phyloP scores from a whole-genome alignment of 176 grass and related monocot genomes.

The Cenchrus fungigraminus region DNA sequence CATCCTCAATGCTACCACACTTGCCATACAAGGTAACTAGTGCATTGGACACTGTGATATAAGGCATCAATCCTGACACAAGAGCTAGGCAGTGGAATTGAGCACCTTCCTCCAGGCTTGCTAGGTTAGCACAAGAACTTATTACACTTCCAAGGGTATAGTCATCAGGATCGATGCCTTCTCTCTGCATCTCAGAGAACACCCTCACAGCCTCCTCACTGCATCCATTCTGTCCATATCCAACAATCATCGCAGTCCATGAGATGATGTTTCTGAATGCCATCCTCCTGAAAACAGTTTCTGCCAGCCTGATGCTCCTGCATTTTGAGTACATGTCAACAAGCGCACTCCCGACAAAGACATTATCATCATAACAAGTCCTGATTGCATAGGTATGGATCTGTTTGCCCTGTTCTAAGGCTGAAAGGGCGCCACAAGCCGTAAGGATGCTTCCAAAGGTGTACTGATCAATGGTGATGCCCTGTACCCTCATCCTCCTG shows the following conservation, averaged over 20 bases:
- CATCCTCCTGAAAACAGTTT: slow-evolving; percentile 61
- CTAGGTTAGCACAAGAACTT: slow-evolving; percentile 65
- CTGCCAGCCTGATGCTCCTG: slow-evolving; percentile 49
- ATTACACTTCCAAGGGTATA: slow-evolving; percentile 71
- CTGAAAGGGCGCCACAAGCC: slow-evolving; percentile 54
- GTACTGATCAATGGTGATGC: slow-evolving; percentile 60
- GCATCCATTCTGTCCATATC: slow-evolving; percentile 67
- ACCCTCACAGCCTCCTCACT: slow-evolving; percentile 57
- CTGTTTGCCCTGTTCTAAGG: slow-evolving; percentile 53
- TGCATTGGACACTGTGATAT: slow-evolving; percentile 73
- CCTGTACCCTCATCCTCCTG: slow-evolving; percentile 53
- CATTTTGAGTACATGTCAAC: slow-evolving; percentile 81
- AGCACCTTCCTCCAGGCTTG: slow-evolving; percentile 70
- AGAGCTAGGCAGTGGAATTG: slow-evolving; percentile 71
- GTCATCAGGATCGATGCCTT: slow-evolving; percentile 59
- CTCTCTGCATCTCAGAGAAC: slow-evolving; percentile 60
- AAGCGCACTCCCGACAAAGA: slow-evolving; percentile 60
- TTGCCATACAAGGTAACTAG: slow-evolving; percentile 77
- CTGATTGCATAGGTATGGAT: slow-evolving; percentile 65
- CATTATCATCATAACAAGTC: slow-evolving; percentile 56
- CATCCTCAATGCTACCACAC: slow-evolving; percentile 69
- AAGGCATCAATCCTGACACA: slow-evolving; percentile 53
- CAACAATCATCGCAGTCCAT: slow-evolving; percentile 72
- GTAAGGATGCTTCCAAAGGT: slow-evolving; percentile 67
- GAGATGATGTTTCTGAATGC: slow-evolving; percentile 58